Evolutionary conservation across 768 basidiomycete genomes (phyloP), one percentile per base, ranked within the genome.

Genomic region (Leccinum subtestaceum): DNA sequence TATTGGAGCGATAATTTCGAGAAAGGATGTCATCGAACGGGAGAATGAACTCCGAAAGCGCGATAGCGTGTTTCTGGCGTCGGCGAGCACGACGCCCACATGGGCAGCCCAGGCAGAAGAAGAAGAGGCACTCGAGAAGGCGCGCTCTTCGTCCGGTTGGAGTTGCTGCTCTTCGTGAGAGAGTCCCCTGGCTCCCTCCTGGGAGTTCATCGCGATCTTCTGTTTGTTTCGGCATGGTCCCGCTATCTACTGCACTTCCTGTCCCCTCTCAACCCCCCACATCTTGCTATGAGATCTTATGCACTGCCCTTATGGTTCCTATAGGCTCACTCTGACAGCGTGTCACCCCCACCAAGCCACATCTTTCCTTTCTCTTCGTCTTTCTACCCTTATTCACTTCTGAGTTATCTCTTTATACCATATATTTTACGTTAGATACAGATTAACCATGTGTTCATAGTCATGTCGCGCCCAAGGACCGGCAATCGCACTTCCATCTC

Each of bases 71-170:
- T 83, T 90, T 73, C 76, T 96, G 36, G 80, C 85, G 29, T 79
- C 82, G 56, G 70, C 80, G 40, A 79, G 77, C 57, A 80, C 87
- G 32, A 80, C 87, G 32, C 90, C 91, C 5, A 78, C 83, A 15
- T 93, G 91, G 90, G 82, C 84, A 52, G 87, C 86, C 12, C 88
- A 90, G 69, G 89, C 90, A 23, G 89, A 89, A 57, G 88, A 84
- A 67, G 90, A 93, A 69, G 89, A 88, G 67, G 88, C 87, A 19
- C 79, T 81, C 45, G 78, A 81, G 70, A 80, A 81, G 65, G 79
- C 76, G 19, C 75, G 78, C 17, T 68, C 69, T n/a, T 65, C 70
- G 29, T 76, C 82, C 29, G 80, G 72, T 56, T 91, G 88, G 89
- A 86, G 76, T 69, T 91, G 89, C 70, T 91, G 89, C 72, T 84